Percentiles rank a stretch among this genome's conserved stretches.
phyloP scores from a whole-genome alignment of 1,284 basidiomycete species.

The Sporisorium iseilematis-ciliati region DNA sequence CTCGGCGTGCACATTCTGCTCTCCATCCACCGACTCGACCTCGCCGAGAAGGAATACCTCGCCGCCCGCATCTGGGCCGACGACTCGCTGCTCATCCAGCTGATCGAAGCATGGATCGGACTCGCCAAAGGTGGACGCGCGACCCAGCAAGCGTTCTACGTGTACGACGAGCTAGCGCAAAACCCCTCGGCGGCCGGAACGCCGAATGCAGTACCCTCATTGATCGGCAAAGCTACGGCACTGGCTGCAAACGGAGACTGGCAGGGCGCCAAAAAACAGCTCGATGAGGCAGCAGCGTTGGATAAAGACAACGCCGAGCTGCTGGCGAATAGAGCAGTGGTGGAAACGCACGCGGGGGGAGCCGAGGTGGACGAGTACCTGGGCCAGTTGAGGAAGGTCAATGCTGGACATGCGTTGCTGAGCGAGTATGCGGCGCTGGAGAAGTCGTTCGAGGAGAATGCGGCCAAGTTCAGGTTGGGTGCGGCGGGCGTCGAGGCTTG shows the following conservation, averaged over 20 bases:
- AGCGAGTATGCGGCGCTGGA: constrained; percentile 27
- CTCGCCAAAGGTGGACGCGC: constrained; percentile 60
- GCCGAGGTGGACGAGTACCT: constrained; percentile 9
- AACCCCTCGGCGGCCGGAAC: constrained; percentile 50
- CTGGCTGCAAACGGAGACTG: constrained; percentile 54
- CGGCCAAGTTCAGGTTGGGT: constrained; percentile 26
- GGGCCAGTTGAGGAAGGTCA: constrained; percentile 20
- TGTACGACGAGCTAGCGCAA: constrained; percentile 68
- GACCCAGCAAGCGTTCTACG: constrained; percentile 69
- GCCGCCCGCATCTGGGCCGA: constrained; percentile 65
- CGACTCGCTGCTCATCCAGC: constrained; percentile 66
- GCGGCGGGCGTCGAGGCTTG: constrained; percentile 22
- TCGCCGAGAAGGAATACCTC: constrained; percentile 65
- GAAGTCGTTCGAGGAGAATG: constrained; percentile 27
- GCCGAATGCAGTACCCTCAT: constrained; percentile 40
- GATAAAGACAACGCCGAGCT: constrained; percentile 42
- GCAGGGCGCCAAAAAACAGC: constrained; percentile 35
- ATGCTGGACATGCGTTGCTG: constrained; percentile 33
- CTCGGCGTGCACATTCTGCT: constrained; percentile 68
- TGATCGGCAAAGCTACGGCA: constrained; percentile 64
- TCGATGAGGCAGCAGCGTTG: constrained; percentile 52
- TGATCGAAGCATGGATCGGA: constrained; percentile 68
- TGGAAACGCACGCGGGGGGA: constrained; percentile 21
- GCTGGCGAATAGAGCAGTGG: constrained; percentile 47
- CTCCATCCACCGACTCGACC: constrained; percentile 63